Base-by-base conservation (phyloP, 108 stramenopile genomes). In the Nitzschia putrida region DNA sequence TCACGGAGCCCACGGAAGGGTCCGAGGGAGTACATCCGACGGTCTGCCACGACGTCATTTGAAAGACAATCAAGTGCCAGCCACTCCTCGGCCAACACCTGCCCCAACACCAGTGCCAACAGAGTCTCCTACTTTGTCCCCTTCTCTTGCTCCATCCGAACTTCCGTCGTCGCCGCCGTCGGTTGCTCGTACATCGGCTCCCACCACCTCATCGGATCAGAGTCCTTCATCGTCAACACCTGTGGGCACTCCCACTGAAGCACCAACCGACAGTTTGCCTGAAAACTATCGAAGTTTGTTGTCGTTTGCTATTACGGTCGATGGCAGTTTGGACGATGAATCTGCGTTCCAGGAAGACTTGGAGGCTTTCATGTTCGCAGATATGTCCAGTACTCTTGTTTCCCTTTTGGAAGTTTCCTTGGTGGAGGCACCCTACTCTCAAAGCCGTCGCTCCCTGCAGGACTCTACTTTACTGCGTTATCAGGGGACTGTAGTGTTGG, bases 271-370 rank as follows among this genome's bases (percentile, higher is more conserved):
- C 1, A 14, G 22, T 21, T 47, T 63, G 22, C 61, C 61, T 45
- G 22, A 22, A 4, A 47, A 47, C 8, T 11, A 13, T 13, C 42
- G 61, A 23, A 14, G 24, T 12, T 25, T 63, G 22, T 63, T 44
- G 43, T 43, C 65, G 8, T 66, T 66, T 53, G 25, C 65, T 8
- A 14, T 66, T 29, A 44, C 24, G 8, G 13, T 53, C 24, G 65
- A 52, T 10, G 65, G 53, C 51, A 34, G 8, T 53, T 37, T 66
- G 29, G 65, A 52, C 7, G 65, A 66, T 23, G 53, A 66, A 45
- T 14, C n/a, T 39, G 37, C 21, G 1, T 56, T 68, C 22, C 53
- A 39, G 2, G 10, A 40, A 20, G 51, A 53, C 16, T 18, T 68
- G 39, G 67, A 68, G 24, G 8, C 22, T 12, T 56, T 42, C 20